Percentiles rank a stretch among this genome's conserved stretches.
Conservation (phyloP, 148 eudicot species). For the Rhododendron henanense region DNA sequence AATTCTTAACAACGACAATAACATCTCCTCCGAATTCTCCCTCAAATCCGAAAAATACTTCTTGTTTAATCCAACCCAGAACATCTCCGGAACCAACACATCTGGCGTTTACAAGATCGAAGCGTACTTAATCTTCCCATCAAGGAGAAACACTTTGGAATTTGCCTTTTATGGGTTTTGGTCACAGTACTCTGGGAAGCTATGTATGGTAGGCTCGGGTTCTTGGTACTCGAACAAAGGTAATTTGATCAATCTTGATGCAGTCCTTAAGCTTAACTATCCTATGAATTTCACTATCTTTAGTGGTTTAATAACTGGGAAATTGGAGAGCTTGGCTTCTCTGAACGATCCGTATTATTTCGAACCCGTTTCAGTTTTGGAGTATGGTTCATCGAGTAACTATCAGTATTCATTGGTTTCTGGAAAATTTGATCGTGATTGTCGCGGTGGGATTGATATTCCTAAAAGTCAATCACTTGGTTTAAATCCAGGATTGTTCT, state of each 20-base stretch:
- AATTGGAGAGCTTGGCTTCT: conserved; percentile 19
- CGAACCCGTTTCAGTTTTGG: conserved; percentile 15
- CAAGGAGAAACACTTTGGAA: background rate
- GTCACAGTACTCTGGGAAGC: conserved; percentile 17
- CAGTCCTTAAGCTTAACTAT: conserved; percentile 13
- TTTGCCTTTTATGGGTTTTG: conserved; percentile 4
- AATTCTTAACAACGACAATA: too few species aligned
- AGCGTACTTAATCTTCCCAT: background rate
- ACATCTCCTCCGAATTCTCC: too few species aligned
- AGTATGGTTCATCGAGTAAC: background rate
- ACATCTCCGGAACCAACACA: too few species aligned
- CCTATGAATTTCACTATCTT: background rate
- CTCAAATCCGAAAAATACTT: too few species aligned
- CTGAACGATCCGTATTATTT: conserved; percentile 15
- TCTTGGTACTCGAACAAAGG: conserved; percentile 16
- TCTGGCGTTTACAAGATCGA: too few species aligned
- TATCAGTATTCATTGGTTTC: conserved; percentile 21
- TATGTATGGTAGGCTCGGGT: conserved; percentile 24
- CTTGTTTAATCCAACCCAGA: too few species aligned
- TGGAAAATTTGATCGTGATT: background rate
- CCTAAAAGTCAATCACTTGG: background rate
- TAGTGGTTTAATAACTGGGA: conserved; percentile 15
- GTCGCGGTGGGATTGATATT: conserved; percentile 6
- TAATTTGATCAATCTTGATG: conserved; percentile 6
- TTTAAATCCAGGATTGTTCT: conserved; percentile 1